Evolutionary conservation across 441 rosid genomes (phyloP), one percentile per base, ranked within the genome.

Genomic region (Pelargonium fulgidum): DNA sequence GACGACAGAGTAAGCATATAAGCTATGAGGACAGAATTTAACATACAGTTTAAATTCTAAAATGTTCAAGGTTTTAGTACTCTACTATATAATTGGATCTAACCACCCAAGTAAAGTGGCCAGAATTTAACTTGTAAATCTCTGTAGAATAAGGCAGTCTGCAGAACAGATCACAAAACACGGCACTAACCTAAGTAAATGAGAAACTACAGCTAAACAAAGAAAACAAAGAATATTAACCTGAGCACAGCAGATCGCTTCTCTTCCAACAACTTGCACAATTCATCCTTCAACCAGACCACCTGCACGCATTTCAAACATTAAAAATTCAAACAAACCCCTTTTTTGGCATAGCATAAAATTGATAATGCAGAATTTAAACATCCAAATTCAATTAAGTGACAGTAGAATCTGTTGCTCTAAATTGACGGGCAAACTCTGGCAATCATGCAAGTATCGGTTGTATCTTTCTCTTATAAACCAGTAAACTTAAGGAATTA

Each of bases 261-360:
- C 76, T 95, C 98, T 77, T 95, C 99, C 66, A 95, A 85, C 84
- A 95, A 82, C 75, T 85, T 88, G 85, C 97, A 90, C 76, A 95
- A 81, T 82, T 95, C 97, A 73, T 83, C 92, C 86, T 95, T 95
- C 83, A 95, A 79, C 90, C 90, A 95, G 29, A 85, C 84, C 29
- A 92, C 96, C 99, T 95, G 92, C 83, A 84, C 58, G 42, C 17
- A 47, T 29, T 66, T 26, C 16, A 50, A 6, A 69, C 13, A 71
- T 52, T 66, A 44, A 56, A 65, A 54, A 33, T 61, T 24, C 22
- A 19, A 47, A 11, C 4, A 33, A 8, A 41, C 19, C 61, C 17
- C 61, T 54, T 54, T 50, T 20, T 17, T 56, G 29, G 29, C n/a
- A 58, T 20, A 24, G 3, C 33, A 58, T 58, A 58, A 3, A 58